A percentile compares a stretch with the other conserved stretches of the same genome.
These are phyloP conservation scores for Hirsutella thompsonii DNA, from an alignment of 2,329 filamentous ascomycete genomes.

Conservation along the genomic window DNA sequence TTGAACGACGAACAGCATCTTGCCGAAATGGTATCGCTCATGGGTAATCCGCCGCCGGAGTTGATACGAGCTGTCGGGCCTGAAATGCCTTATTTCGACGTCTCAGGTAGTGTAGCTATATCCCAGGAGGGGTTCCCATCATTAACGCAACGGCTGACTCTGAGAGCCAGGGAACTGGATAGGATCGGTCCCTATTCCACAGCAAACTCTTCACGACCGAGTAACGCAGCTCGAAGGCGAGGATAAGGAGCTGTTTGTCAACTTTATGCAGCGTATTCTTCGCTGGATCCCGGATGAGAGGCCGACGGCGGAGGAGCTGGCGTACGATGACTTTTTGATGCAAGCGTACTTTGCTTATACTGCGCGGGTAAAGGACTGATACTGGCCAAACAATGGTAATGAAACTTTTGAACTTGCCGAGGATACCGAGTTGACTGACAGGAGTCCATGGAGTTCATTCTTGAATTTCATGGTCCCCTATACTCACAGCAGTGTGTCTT, in stretches of 20 bases:
- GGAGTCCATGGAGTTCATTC: no score
- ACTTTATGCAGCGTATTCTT: constrained; percentile 10
- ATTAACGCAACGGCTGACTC: background rate
- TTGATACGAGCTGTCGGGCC: constrained; percentile 17
- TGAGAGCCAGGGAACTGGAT: constrained; percentile 13
- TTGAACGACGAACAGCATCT: constrained; percentile 16
- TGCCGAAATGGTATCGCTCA: constrained; percentile 21
- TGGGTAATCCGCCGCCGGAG: constrained; percentile 20
- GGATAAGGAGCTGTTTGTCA: constrained; percentile 10
- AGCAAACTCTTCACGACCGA: constrained; percentile 11
- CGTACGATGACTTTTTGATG: constrained; percentile 8
- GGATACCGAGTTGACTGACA: no score
- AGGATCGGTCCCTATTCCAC: constrained; percentile 11
- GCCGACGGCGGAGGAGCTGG: constrained; percentile 11
- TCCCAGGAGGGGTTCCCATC: background rate
- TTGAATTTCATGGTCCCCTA: no score
- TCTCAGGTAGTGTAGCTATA: constrained; percentile 11
- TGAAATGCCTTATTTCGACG: constrained; percentile 1
- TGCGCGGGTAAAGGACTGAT: no score
- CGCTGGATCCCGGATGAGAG: constrained; percentile 14
- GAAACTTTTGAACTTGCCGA: no score
- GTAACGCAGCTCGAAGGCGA: constrained; percentile 10
- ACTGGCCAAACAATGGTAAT: no score
- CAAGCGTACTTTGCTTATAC: no score
- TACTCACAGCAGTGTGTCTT: no score